Evolutionary conservation across 805 yeast genomes (phyloP).

Genomic region (Phaffomyces thermotolerans): DNA sequence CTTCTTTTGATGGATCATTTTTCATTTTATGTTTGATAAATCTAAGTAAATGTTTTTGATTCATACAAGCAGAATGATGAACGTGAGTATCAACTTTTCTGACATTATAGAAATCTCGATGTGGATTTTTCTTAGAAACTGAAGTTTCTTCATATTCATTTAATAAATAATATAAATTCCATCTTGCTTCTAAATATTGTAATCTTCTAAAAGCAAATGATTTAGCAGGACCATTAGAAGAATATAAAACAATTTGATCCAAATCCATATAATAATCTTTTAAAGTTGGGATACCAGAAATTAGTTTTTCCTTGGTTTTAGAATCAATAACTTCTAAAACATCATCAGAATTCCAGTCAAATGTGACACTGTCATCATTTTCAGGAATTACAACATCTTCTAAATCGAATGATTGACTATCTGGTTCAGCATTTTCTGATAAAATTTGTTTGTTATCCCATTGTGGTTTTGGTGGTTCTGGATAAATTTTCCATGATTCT

Average conservation of each 20-base stretch:
- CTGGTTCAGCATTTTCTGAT: conserved; percentile 32
- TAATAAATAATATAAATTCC: conserved; percentile 83
- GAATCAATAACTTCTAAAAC: conserved; percentile 56
- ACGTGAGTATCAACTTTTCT: conserved; percentile 98
- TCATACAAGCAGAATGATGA: conserved; percentile 99
- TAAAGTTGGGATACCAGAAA: conserved; percentile 70
- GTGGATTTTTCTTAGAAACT: conserved; percentile 88
- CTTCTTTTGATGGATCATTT: conserved; percentile 79
- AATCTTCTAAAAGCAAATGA: conserved; percentile 92
- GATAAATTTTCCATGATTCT: conserved; percentile 73
- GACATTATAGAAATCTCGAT: conserved; percentile 93
- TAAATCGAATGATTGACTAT: conserved; percentile 36
- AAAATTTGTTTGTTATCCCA: conserved; percentile 60
- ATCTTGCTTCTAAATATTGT: conserved; percentile 91
- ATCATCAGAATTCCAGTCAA: conserved; percentile 50
- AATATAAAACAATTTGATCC: conserved; percentile 61
- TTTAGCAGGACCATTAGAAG: conserved; percentile 94
- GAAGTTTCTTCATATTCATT: conserved; percentile 92
- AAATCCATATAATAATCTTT: conserved; percentile 81
- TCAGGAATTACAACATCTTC: conserved; percentile 37
- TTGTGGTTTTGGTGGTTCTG: conserved; percentile 90
- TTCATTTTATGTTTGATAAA: conserved; percentile 92
- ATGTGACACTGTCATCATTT: conserved; percentile 41
- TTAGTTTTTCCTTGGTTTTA: conserved; percentile 25
- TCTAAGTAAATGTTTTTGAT: conserved; percentile 91